These are phyloP conservation scores for Penicillium cosmopolitanum DNA, from an alignment of 495 filamentous ascomycete genomes.

Conservation along the genomic window DNA sequence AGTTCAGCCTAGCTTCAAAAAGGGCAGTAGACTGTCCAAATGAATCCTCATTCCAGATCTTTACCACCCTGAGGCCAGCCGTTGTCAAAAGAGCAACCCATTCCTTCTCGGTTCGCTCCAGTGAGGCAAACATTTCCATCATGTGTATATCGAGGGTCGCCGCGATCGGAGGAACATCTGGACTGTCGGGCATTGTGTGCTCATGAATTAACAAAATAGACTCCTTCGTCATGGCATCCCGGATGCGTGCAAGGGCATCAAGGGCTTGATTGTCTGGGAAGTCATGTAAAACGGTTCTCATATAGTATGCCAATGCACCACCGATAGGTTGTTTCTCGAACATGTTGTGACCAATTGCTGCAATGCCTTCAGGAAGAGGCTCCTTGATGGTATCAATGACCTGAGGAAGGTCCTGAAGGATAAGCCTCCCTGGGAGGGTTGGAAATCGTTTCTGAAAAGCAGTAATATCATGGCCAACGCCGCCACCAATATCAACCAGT, in stretches of 20 bases:
- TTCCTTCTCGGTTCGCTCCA: conserved; percentile 35
- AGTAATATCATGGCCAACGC: conserved; percentile 49
- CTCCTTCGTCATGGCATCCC: conserved; percentile 44
- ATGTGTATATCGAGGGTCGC: conserved; percentile 46
- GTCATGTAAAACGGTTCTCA: conserved; percentile 51
- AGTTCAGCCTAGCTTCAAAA: not conserved
- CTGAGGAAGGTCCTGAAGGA: conserved; percentile 52
- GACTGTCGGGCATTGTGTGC: conserved; percentile 40
- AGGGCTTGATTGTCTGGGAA: conserved; percentile 45
- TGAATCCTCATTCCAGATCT: conserved; percentile 22
- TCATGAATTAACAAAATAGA: conserved; percentile 44
- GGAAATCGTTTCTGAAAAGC: conserved; percentile 40
- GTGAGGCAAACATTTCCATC: conserved; percentile 35
- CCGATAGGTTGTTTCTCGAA: conserved; percentile 51
- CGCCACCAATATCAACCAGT: conserved; percentile 56
- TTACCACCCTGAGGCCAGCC: conserved; percentile 61
- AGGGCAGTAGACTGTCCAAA: not conserved
- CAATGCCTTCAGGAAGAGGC: conserved; percentile 28
- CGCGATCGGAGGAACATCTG: conserved; percentile 32
- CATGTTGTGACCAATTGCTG: conserved; percentile 45
- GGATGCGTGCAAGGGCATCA: conserved; percentile 40
- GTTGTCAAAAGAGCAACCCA: conserved; percentile 33
- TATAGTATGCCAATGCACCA: conserved; percentile 36
- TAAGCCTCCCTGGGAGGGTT: conserved; percentile 38
- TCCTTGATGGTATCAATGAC: conserved; percentile 41